phyloP scores from a whole-genome alignment of 441 rosid species.

The Rhodomyrtus psidioides region DNA sequence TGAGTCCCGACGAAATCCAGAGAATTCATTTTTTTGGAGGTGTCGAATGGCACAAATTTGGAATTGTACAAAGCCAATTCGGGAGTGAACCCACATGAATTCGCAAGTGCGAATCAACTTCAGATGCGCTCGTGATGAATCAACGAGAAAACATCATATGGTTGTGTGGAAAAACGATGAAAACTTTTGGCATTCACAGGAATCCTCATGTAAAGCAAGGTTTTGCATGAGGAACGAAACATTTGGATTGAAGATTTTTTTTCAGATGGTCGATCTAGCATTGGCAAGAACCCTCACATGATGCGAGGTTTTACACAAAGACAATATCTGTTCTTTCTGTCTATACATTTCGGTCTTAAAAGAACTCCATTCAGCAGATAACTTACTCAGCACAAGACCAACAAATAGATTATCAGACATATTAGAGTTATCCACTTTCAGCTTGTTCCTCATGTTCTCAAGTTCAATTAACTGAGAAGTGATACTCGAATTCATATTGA shows the following conservation, averaged over 20 bases:
- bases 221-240: background rate
- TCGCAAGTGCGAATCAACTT: background rate
- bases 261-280: background rate
- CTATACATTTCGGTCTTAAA: too few relatives aligned
- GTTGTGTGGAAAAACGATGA: background rate
- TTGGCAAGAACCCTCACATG: background rate
- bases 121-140: background rate
- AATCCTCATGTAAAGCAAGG: background rate
- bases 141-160: background rate
- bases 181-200: background rate
- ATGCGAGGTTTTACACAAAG: background rate
- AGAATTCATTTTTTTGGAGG: background rate
- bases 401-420: too few relatives aligned
- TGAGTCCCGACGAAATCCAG: fast-evolving
- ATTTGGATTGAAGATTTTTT: background rate
- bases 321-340: too few relatives aligned
- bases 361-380: too few relatives aligned
- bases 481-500: too few relatives aligned
- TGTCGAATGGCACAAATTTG: fast-evolving
- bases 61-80: background rate
- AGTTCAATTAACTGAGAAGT: too few relatives aligned
- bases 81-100: background rate
- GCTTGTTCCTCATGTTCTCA: too few relatives aligned
- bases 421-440: too few relatives aligned
- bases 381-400: too few relatives aligned